Evolutionary conservation across 106 monocot species (phyloP), one percentile per base, ranked within the genome.

Genomic region (Phalaenopsis equestris): DNA sequence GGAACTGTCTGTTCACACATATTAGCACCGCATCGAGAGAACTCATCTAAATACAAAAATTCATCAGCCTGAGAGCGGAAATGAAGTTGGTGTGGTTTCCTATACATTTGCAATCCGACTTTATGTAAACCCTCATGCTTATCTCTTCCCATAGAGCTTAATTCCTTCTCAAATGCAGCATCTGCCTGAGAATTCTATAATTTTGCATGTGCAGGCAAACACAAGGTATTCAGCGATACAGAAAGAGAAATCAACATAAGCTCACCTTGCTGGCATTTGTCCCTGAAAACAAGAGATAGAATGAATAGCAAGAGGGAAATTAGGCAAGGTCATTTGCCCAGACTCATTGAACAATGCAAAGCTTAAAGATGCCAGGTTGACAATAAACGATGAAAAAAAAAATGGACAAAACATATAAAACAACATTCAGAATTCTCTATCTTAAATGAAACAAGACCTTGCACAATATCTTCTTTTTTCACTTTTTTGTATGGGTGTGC

Each of bases 281-380:
- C 42, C 74, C 74, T 74, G 74, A 18, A n/a, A 74, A 45, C 74
- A 74, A 42, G 74, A 74, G 45, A 74, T 42, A 16, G 36, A 73
- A 43, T 42, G 19, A 74, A 74, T 74, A 74, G 43, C 18, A 74
- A 8, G 6, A 36, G 43, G 5, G 43, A 74, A 43, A 74, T 74
- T 43, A 74, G 17, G 43, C 74, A 8, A 38, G 2, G 16, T 42
- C 42, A 42, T 42, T 42, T 42, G 42, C 5, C 36, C 30, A 68
- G 7, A 68, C 37, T 68, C 37, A 19, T 57, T 57, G 68, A 68
- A 8, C 68, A 68, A 68, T 68, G n/a, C 2, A 68, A 68, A 68
- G 68, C 37, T 37, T 68, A 68, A 68, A 68, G 68, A 68, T 70
- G 23, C 14, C 38, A 39, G 10, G 23, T 21, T 61, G 61, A 18